Base-by-base conservation (phyloP, 2,329 filamentous ascomycete species). In the Microsporum audouinii region DNA sequence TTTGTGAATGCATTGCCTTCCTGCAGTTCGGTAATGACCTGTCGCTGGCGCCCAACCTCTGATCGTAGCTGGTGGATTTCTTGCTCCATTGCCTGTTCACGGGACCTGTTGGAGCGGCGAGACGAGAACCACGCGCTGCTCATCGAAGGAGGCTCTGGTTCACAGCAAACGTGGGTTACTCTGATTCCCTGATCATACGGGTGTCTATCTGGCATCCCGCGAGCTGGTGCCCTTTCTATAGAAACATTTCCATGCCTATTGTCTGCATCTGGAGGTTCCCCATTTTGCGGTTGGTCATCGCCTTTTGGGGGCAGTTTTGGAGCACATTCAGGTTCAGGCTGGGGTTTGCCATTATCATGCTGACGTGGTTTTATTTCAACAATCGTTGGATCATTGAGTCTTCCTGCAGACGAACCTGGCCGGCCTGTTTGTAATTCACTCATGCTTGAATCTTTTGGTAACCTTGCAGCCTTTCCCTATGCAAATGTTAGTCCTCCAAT, bases 1-100 rank as follows among this genome's bases (percentile, higher is more conserved):
- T 59, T 61, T 34, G 12, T 29, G 14, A 53, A 51, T 41, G 43
- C 23, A 12, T 53, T 45, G 39, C 49, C 29, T 36, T 36, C 41
- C 53, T 34, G 41, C 5, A 39, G 27, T n/a, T 49, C 33, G 49
- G 29, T 27, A 33, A 45, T 39, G 17, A 36, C 36, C 27, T 60
- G 27, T 55, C 43, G 14, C 43, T 49, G 31, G 5, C 57, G 39
- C 59, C 31, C 33, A 23, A 45, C 43, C 39, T 57, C 49, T 17
- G 57, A 39, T 45, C 57, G 49, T n/a, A 59, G 34, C 45, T 51
- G n/a, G 33, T 53, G 33, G 23, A 41, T 27, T 29, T 62, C 45
- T 27, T 29, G 38, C 31, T 45, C 38, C 41, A 39, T 31, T 5
- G 29, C 51, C 36, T 58, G 51, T 45, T 57, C 51, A 7, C 60